These are phyloP conservation scores for Xanthoceras sorbifolium DNA, from an alignment of 345 rosid genomes.

Conservation along the genomic window DNA sequence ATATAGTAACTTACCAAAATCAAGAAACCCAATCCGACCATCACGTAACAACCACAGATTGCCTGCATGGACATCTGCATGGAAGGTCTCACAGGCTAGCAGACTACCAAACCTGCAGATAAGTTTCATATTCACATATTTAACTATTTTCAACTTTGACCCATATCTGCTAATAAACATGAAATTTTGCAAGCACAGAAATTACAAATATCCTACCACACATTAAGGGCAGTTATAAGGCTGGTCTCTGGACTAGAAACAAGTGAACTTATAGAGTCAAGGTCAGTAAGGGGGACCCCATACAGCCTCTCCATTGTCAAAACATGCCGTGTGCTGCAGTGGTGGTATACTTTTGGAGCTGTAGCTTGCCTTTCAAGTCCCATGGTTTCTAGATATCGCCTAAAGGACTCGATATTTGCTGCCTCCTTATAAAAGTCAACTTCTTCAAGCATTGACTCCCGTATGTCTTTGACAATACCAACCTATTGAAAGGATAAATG, in stretches of 20 bases:
- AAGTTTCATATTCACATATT: constrained; percentile 7
- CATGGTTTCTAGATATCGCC: constrained; percentile 80
- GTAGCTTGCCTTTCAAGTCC: constrained; percentile 91
- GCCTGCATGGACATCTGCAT: constrained; percentile 99
- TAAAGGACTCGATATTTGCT: constrained; percentile 72
- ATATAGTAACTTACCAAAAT: constrained; percentile 62
- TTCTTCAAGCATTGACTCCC: constrained; percentile 98
- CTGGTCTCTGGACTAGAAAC: constrained; percentile 88
- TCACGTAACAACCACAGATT: constrained; percentile 91
- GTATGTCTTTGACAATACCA: constrained; percentile 82
- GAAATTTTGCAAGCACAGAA: constrained; percentile 16
- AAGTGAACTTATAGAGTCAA: constrained; percentile 84
- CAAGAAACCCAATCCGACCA: constrained; percentile 98
- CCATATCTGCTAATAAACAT: not conserved
- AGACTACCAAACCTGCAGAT: constrained; percentile 90
- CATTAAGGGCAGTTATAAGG: constrained; percentile 93
- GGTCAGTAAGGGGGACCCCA: constrained; percentile 98
- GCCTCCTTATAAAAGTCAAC: constrained; percentile 94
- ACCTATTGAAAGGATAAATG: constrained; percentile 50
- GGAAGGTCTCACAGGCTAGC: constrained; percentile 93
- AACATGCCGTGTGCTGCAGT: constrained; percentile 81
- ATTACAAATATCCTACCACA: constrained; percentile 57
- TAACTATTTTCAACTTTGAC: constrained; percentile 1
- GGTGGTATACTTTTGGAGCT: constrained; percentile 82
- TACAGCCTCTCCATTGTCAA: constrained; percentile 97